phyloP scores from a whole-genome alignment of 2,329 filamentous ascomycete species.

The Venturia effusa region DNA sequence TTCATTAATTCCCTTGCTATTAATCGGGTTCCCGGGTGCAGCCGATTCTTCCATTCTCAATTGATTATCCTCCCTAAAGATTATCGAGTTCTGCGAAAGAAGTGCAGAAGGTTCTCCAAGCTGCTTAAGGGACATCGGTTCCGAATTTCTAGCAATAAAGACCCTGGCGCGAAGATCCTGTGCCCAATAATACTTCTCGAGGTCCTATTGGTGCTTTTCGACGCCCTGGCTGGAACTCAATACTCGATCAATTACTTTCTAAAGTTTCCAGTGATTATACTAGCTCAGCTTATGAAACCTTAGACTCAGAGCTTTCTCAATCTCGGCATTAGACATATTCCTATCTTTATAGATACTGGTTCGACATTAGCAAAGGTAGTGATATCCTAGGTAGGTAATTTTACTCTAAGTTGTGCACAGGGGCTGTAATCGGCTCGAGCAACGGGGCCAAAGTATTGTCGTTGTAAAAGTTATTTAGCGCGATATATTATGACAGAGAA shows the following conservation, averaged over 20 bases:
- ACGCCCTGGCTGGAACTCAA: neutral
- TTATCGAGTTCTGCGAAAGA: too few species aligned
- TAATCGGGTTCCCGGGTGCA: too few species aligned
- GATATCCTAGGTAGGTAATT: neutral
- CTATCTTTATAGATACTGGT: neutral
- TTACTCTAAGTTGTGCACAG: neutral
- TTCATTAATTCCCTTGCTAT: too few species aligned
- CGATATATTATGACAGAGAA: neutral
- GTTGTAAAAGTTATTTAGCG: neutral
- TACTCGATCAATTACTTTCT: neutral
- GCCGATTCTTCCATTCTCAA: too few species aligned
- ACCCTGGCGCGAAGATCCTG: neutral
- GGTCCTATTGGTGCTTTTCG: too few species aligned
- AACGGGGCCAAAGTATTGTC: neutral
- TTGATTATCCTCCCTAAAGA: too few species aligned
- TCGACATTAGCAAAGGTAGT: neutral
- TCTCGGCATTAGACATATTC: neutral
- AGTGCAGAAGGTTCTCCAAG: too few species aligned
- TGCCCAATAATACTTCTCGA: neutral
- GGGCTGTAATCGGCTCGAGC: neutral
- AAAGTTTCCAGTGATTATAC: neutral
- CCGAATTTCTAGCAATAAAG: neutral
- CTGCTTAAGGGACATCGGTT: neutral
- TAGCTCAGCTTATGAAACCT: neutral
- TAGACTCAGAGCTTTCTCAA: neutral